Base-by-base conservation (phyloP, 2,329 filamentous ascomycete genomes). In the Madurella fahalii region DNA sequence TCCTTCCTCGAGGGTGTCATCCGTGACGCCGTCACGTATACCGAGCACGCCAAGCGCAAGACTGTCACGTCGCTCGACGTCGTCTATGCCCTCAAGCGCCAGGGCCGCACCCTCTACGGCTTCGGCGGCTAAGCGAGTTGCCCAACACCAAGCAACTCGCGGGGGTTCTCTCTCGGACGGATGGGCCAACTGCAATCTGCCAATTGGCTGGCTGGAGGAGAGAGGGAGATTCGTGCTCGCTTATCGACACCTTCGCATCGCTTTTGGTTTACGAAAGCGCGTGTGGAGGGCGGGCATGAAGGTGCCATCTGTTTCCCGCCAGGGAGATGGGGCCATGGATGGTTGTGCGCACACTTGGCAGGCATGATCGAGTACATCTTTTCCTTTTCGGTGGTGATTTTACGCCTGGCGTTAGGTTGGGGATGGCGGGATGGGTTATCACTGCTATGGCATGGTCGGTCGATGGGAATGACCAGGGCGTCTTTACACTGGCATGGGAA, bases 1-100 rank as follows among this genome's bases (percentile, higher is more conserved):
- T 86, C 86, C 74, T 90, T 90, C 84, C 85, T 90, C 66, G 87
- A 90, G 77, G 82, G 84, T 73, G 86, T 90, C 74, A 90, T 90
- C 71, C 83, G 86, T 74, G 86, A 89, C 68, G 85, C 86, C 60
- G 84, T 89, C 76, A 90, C 86, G 71, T 90, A 90, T 80, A 90
- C 86, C 65, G 86, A 90, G 79, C 86, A 90, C 82, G 85, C 85
- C 74, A 89, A 90, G 84, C 82, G 86, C 75, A 86, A 86, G 81
- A 86, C 83, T 32, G 82, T 86, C 71, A 84, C 81, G 47, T 83
- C 81, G 4, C 79, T 84, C 61, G 81, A 85, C 64, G 82, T 84
- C 39, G 81, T 84, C 71, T 83, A 84, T 66, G 79, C 79, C 54
- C 73, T 83, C 62, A 83, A 85, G 78, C 76, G 82, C 69, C 82